Evolutionary conservation across 495 filamentous ascomycete genomes (phyloP).

Genomic region (Tuber magnatum): DNA sequence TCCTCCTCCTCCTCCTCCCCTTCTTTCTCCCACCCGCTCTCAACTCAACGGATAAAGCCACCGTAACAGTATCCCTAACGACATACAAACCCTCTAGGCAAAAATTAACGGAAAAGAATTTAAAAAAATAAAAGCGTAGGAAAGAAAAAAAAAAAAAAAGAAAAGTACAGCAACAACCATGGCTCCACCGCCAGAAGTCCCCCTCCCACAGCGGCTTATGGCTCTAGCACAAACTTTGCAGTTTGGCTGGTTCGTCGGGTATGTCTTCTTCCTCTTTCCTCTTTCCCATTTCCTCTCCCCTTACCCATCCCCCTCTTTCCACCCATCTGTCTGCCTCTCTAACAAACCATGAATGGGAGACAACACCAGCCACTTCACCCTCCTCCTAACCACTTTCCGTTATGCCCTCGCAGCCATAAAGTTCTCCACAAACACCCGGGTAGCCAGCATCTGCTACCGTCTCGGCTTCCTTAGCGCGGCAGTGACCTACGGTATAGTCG

Average conservation of each 20-base stretch:
- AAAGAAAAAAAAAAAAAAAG: not conserved
- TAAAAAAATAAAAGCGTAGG: not conserved
- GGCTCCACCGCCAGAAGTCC: slow-evolving; percentile 40
- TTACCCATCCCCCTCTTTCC: not conserved
- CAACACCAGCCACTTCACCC: slow-evolving; percentile 61
- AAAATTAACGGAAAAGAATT: not conserved
- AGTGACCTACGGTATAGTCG: slow-evolving; percentile 92
- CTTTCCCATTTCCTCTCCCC: not conserved
- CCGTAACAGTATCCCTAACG: not conserved
- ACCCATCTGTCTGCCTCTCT: slow-evolving; percentile 29
- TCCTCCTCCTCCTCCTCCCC: slow-evolving; percentile 7
- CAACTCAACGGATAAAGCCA: not conserved
- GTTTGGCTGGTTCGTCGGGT: slow-evolving; percentile 85
- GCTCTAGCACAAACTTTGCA: slow-evolving; percentile 79
- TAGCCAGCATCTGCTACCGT: slow-evolving; percentile 77
- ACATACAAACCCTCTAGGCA: not conserved
- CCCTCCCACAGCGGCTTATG: slow-evolving; percentile 66
- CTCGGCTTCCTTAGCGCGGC: slow-evolving; percentile 81
- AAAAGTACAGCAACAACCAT: slow-evolving; percentile 24
- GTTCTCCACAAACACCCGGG: slow-evolving; percentile 67
- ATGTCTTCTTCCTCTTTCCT: slow-evolving; percentile 46
- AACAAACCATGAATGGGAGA: slow-evolving; percentile 14
- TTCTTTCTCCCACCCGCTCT: not conserved
- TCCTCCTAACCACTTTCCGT: slow-evolving; percentile 72
- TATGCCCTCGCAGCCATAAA: slow-evolving; percentile 75